Evolutionary conservation across 305 asterid species (phyloP).

Genomic region (Vinca major): DNA sequence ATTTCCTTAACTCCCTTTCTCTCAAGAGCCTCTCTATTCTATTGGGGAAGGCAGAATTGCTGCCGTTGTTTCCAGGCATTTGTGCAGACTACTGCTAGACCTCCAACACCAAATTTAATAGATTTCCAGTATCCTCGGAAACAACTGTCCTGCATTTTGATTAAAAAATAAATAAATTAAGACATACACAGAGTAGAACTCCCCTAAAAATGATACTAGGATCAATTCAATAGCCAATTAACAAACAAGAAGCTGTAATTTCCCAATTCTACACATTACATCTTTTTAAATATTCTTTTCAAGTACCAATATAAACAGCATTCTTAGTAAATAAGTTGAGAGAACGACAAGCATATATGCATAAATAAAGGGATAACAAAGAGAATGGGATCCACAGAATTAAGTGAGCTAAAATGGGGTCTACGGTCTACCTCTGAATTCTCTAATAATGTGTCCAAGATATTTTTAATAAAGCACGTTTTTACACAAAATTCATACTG

Average conservation of each 20-base stretch:
- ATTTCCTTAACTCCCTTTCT: constrained; percentile 56
- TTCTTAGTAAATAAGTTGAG: constrained; percentile 4
- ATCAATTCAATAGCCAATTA: constrained; percentile 19
- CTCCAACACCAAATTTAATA: constrained; percentile 31
- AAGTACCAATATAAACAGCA: background rate
- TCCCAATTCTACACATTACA: background rate
- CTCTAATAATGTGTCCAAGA: constrained; percentile 11
- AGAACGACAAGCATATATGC: constrained; percentile 14
- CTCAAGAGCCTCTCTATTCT: constrained; percentile 65
- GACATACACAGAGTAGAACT: constrained; percentile 19
- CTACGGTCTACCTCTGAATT: constrained; percentile 18
- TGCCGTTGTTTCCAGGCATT: constrained; percentile 86
- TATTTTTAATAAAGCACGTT: constrained; percentile 16
- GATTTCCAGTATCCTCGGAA: constrained; percentile 34
- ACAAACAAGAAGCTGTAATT: constrained; percentile 13
- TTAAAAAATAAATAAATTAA: constrained; percentile 19
- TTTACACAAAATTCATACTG: constrained; percentile 13
- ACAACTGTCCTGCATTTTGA: constrained; percentile 56
- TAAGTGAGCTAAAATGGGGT: constrained; percentile 26
- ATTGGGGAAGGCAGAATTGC: constrained; percentile 30
- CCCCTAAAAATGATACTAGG: constrained; percentile 13
- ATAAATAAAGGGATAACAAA: constrained; percentile 34
- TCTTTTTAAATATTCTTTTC: background rate
- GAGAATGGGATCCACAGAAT: constrained; percentile 44
- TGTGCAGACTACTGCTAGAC: constrained; percentile 28